Evolutionary conservation across 768 basidiomycete species (phyloP), one percentile per base, ranked within the genome.

Genomic region (Panellus pusillus): DNA sequence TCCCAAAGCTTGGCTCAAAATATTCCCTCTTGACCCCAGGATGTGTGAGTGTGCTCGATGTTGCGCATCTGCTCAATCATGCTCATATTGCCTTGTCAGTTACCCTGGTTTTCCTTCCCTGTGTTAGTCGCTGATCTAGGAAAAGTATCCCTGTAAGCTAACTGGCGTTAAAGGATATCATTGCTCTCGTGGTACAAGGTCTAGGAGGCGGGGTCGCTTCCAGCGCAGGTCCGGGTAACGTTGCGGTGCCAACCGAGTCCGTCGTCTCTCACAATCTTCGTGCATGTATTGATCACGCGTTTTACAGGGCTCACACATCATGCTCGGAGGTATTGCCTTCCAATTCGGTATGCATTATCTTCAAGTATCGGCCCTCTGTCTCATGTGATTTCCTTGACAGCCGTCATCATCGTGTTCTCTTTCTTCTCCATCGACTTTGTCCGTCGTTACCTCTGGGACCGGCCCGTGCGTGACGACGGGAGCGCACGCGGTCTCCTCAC

Each of bases 291-390:
- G 35, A 9, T 37, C 6, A 13, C 32, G 24, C 8, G 11, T 14
- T 39, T 8, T 29, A 2, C 20, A 51, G 44, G 55, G 55, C 18
- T 50, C 55, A 3, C 15, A 50, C 12, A 32, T 57, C 17, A 86
- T 86, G 84, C 73, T 85, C 11, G 81, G 69, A 2, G 87, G 86
- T 44, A 87, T 89, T 54, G 70, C 71, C 14, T 77, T 87, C 60
- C 85, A 88, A 62, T 67, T 85, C 24, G 61, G 77, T 76, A 51
- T 28, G 73, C 57, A 8, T 27, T 14, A 8, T 12, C 12, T 1
- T n/a, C 47, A 1, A 52, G 9, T 8, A 3, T 27, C 4, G 42
- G 8, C n/a, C 31, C 27, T 12, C 8, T 32, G 4, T 24, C 15
- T 13, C n/a, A 19, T 42, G 15, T 29, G 12, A 24, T 12, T 9